Conservation (phyloP, 2,329 filamentous ascomycete species). For the Claviceps humidiphila region DNA sequence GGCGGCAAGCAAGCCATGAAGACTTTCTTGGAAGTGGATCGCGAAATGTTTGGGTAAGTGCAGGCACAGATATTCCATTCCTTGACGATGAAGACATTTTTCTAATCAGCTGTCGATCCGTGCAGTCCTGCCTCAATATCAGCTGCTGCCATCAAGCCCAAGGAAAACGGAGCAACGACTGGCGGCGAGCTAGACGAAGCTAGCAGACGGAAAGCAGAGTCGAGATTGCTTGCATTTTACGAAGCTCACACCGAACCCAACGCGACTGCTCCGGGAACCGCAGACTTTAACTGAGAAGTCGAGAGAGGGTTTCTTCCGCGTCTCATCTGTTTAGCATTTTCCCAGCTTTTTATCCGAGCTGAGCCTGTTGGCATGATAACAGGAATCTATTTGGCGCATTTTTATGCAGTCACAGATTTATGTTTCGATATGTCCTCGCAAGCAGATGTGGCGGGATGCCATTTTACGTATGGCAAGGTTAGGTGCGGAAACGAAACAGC, state of each 20-base stretch:
- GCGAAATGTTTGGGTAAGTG: constrained; percentile 70
- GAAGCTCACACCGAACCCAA: constrained; percentile 36
- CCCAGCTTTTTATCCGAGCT: too few species aligned
- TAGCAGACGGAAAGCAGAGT: constrained; percentile 37
- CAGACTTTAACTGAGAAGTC: constrained; percentile 33
- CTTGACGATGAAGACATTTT: background rate
- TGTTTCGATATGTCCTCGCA: too few species aligned
- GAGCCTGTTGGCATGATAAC: too few species aligned
- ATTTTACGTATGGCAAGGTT: too few species aligned
- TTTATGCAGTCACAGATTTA: too few species aligned
- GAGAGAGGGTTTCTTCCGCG: too few species aligned
- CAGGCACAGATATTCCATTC: background rate
- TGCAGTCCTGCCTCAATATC: constrained; percentile 12
- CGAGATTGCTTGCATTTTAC: constrained; percentile 37
- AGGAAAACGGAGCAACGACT: constrained; percentile 29
- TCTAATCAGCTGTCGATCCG: background rate
- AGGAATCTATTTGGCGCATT: too few species aligned
- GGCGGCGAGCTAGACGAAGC: constrained; percentile 36
- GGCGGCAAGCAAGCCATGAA: constrained; percentile 76
- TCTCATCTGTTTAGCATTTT: too few species aligned
- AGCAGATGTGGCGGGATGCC: too few species aligned
- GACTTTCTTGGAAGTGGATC: constrained; percentile 71
- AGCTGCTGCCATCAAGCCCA: constrained; percentile 15
- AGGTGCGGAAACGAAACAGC: too few species aligned
- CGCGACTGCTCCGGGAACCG: constrained; percentile 33